A percentile compares a stretch with the other conserved stretches of the same genome.
These are phyloP conservation scores for Aquilaria yunnanensis DNA, from an alignment of 345 rosid species.

Conservation along the genomic window DNA sequence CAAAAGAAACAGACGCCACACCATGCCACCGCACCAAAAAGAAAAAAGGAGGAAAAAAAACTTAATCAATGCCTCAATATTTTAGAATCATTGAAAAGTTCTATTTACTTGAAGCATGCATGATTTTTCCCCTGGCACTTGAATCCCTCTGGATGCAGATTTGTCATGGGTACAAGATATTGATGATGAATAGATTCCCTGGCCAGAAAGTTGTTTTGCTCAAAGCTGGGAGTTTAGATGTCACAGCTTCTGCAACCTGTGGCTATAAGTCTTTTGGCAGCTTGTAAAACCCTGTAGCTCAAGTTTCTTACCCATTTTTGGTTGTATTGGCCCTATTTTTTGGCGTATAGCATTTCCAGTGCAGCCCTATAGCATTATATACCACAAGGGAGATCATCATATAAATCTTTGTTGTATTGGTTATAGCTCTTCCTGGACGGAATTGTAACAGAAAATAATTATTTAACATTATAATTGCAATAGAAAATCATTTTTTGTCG, in stretches of 20 bases:
- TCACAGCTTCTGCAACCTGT: background rate
- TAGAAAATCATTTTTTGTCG: constrained; percentile 13
- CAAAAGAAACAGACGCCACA: too few relatives aligned
- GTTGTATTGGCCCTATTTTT: constrained; percentile 17
- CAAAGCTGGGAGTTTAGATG: background rate
- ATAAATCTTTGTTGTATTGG: constrained; percentile 15
- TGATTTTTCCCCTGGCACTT: background rate
- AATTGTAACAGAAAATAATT: constrained; percentile 10
- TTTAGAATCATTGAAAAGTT: too few relatives aligned
- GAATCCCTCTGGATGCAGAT: constrained; percentile 39
- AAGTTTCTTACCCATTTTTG: constrained; percentile 16
- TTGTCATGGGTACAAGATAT: constrained; percentile 95
- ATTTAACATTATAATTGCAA: constrained; percentile 19
- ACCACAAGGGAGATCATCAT: constrained; percentile 8
- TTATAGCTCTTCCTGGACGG: constrained; percentile 5
- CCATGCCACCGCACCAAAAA: too few relatives aligned
- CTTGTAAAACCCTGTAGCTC: constrained; percentile 26
- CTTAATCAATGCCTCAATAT: too few relatives aligned
- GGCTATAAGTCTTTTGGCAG: constrained; percentile 8
- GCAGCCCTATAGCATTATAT: constrained; percentile 1
- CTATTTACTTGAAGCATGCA: background rate
- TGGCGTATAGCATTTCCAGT: constrained; percentile 29
- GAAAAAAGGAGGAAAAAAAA: too few relatives aligned
- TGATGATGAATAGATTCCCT: constrained; percentile 43
- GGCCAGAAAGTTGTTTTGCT: background rate